These are phyloP conservation scores for Thalassiosira sp. DNA, from an alignment of 352 stramenopile genomes.

Conservation along the genomic window DNA sequence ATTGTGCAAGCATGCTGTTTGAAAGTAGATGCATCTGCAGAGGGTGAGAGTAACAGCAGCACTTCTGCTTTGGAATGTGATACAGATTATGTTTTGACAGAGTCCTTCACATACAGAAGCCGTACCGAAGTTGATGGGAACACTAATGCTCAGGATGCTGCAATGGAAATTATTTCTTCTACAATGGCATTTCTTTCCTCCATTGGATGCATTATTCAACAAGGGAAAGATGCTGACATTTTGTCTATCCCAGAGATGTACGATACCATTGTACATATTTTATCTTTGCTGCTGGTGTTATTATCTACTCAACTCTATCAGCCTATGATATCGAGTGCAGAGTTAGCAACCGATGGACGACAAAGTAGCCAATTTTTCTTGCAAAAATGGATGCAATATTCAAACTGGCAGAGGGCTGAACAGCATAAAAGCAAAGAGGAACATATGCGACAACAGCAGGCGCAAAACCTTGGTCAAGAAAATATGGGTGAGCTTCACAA, in stretches of 20 bases:
- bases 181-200: slow-evolving; percentile 51
- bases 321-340: slow-evolving; percentile 63
- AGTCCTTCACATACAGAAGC: slow-evolving; percentile 50
- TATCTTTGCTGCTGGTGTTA: slow-evolving; percentile 69
- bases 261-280: slow-evolving; percentile 61
- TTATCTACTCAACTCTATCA: slow-evolving; percentile 79
- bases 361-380: slow-evolving; percentile 47
- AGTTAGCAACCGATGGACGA: slow-evolving; percentile 24
- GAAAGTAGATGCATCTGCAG: background rate
- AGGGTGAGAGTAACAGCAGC: background rate
- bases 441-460: slow-evolving; percentile 20
- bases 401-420: slow-evolving; percentile 31
- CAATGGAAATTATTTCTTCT: slow-evolving; percentile 44
- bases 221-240: slow-evolving; percentile 17
- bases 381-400: slow-evolving; percentile 47
- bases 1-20: slow-evolving; percentile 50
- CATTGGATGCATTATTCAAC: slow-evolving; percentile 23
- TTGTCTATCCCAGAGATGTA: slow-evolving; percentile 72
- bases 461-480: slow-evolving; percentile 19
- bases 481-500: slow-evolving; percentile 14
- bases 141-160: slow-evolving; percentile 33
- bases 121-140: slow-evolving; percentile 16
- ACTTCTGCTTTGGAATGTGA: slow-evolving; percentile 7
- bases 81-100: slow-evolving; percentile 33
- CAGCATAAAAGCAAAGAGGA: slow-evolving; percentile 22